Evolutionary conservation across 2,329 filamentous ascomycete species (phyloP), one percentile per base, ranked within the genome.

Genomic region (Juglanconis oblonga): DNA sequence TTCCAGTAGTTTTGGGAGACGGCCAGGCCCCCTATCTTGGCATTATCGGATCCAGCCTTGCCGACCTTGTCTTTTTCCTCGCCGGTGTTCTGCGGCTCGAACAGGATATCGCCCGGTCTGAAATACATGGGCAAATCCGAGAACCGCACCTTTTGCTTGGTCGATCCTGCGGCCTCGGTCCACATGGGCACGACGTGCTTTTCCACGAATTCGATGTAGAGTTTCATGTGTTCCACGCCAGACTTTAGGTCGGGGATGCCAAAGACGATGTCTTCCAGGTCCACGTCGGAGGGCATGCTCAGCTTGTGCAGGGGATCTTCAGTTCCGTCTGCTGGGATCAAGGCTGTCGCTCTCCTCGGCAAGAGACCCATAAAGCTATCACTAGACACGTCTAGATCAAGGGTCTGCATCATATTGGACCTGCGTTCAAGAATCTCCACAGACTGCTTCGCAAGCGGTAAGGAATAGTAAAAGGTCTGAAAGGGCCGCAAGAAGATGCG

Each of bases 401-500:
- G 5, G 24, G 10, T 36, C 50, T 3, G 10, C 29, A 14, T n/a
- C 40, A 7, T 11, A 11, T n/a, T 13, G 40, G 35, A 6, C 35
- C 40, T 32, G 17, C 31, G 31, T 33, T 50, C 45, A 0, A 58
- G 57, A n/a, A 52, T 42, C 11, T 61, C 45, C 17, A 64, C 40
- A 33, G 35, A 52, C 40, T 59, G 40, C 48, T 61, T 61, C 48
- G 64, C 49, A 52, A 54, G 36, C 11, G 61, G 54, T 4, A 64
- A 64, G 33, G 44, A 57, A 42, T 61, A 63, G 51, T 58, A 62
- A 24, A 64, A 64, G 5, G 52, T 44, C 10, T 42, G n/a, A 31
- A 64, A 68, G 10, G 64, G 67, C 17, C 62, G 59, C 48, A 57
- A 59, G 31, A 64, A 68, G 14, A 61, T 61, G 1, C 62, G 56